Base-by-base conservation (phyloP, 2,329 filamentous ascomycete genomes). In the Penicillium sp. region DNA sequence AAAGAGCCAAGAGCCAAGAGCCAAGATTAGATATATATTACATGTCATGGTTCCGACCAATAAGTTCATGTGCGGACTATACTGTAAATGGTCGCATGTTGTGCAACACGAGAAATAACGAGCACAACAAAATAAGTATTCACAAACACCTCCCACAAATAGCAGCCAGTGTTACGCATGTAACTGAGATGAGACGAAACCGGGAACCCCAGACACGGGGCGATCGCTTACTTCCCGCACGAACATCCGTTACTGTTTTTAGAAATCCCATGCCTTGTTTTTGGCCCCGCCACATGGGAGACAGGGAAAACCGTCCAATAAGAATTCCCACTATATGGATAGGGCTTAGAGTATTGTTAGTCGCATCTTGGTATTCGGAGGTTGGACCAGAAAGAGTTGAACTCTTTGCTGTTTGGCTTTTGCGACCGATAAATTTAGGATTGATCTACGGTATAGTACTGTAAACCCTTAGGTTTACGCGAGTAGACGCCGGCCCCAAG, bases 241-340 rank as follows among this genome's bases (percentile, higher is more conserved):
- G 39, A 42, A 42, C 39, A 2, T 42, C 35, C n/a, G 35, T 39
- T 49, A 26, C 48, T 50, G 48, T 50, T 50, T 50, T 50, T 50
- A 50, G 48, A 50, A 42, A 5, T 26, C n/a, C 45, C 43, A 46
- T 46, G 26, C 29, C 21, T 22, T 49, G 19, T 26, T 49, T 49
- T 24, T 31, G 31, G 16, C 35, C 35, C 31, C 31, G 31, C 31
- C 35, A 39, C n/a, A 19, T 39, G 39, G 39, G 4, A 42, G 39
- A 42, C n/a, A 42, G 39, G 39, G 39, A 22, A 42, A 14, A 4
- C 19, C 9, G 11, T 42, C 39, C 39, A 42, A 42, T 42, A 5
- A 42, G 39, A 21, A 13, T 7, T 1, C 3, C 19, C n/a, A 8
- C 35, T 9, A n/a, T 9, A 10, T 19, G 16, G 14, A 33, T 39